Conservation (phyloP, 805 yeast species). For the Metschnikowia santaceciliae region DNA sequence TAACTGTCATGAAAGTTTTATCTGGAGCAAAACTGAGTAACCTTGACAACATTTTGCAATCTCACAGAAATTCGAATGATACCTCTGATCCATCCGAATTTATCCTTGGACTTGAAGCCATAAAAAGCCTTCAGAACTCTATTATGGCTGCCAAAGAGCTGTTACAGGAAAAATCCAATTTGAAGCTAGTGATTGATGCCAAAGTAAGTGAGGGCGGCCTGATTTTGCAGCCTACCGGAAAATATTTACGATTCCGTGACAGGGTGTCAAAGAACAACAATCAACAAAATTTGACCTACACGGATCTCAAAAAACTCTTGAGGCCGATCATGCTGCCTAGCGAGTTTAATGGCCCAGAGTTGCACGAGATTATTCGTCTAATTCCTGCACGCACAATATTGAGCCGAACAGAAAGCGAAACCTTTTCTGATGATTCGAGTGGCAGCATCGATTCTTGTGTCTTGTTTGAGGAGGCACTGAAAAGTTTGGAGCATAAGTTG, state of each 20-base stretch:
- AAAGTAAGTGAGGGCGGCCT: conserved; percentile 2
- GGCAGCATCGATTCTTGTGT: conserved; percentile 21
- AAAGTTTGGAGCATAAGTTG: conserved; percentile 21
- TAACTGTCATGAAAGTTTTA: not conserved
- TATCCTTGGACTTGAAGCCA: not conserved
- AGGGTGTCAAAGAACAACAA: conserved; percentile 9
- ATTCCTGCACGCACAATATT: conserved; percentile 13
- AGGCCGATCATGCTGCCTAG: not conserved
- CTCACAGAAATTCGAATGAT: not conserved
- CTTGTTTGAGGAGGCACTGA: conserved; percentile 24
- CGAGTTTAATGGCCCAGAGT: conserved; percentile 5
- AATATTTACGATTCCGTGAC: conserved; percentile 7
- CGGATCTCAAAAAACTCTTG: conserved; percentile 14
- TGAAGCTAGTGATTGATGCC: conserved; percentile 5
- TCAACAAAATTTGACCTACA: conserved; percentile 13
- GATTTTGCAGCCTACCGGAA: conserved; percentile 10
- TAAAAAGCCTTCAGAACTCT: not conserved
- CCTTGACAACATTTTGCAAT: not conserved
- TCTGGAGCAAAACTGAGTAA: not conserved
- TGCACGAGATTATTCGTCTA: conserved; percentile 11
- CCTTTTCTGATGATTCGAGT: conserved; percentile 7
- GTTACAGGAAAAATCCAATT: conserved; percentile 3
- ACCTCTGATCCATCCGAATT: not conserved
- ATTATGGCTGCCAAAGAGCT: not conserved
- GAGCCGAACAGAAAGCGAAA: conserved; percentile 17